These are phyloP conservation scores for Francoa sonchifolia DNA, from an alignment of 441 rosid genomes.

Conservation along the genomic window DNA sequence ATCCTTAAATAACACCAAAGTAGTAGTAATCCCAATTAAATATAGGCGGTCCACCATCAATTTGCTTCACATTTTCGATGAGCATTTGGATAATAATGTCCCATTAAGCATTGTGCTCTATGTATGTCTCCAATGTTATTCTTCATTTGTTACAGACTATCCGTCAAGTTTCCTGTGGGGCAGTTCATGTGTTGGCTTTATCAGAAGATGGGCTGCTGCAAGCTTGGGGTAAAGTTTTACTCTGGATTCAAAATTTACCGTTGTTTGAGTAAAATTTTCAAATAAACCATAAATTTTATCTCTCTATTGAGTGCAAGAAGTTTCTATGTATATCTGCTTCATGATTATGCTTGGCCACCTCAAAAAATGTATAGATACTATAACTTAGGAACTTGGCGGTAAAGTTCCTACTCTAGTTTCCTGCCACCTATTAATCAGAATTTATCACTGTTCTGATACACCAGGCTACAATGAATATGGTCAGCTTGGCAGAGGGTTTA, in stretches of 20 bases:
- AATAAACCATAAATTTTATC: constrained; percentile 1
- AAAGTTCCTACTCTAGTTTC: constrained; percentile 10
- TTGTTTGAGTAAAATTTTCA: constrained; percentile 3
- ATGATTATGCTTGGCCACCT: background rate
- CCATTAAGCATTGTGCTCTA: background rate
- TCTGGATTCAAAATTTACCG: constrained; percentile 1
- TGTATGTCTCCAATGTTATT: background rate
- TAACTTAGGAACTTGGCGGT: constrained; percentile 6
- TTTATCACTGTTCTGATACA: constrained; percentile 20
- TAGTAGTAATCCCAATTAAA: too few species aligned
- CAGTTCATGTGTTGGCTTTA: constrained; percentile 84
- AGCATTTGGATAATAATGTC: background rate
- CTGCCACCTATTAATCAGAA: constrained; percentile 14
- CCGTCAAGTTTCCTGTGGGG: constrained; percentile 78
- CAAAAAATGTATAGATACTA: background rate
- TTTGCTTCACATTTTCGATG: too few species aligned
- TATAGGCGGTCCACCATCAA: too few species aligned
- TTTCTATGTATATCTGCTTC: background rate
- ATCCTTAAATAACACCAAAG: too few species aligned
- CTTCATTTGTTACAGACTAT: constrained; percentile 32
- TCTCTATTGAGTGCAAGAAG: constrained; percentile 4
- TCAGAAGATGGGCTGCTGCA: constrained; percentile 77
- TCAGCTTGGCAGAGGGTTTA: constrained; percentile 91
- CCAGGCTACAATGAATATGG: constrained; percentile 91
- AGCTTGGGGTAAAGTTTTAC: constrained; percentile 73